These are phyloP conservation scores for Flaveria ramosissima DNA, from an alignment of 129 eudicot species.

Conservation along the genomic window DNA sequence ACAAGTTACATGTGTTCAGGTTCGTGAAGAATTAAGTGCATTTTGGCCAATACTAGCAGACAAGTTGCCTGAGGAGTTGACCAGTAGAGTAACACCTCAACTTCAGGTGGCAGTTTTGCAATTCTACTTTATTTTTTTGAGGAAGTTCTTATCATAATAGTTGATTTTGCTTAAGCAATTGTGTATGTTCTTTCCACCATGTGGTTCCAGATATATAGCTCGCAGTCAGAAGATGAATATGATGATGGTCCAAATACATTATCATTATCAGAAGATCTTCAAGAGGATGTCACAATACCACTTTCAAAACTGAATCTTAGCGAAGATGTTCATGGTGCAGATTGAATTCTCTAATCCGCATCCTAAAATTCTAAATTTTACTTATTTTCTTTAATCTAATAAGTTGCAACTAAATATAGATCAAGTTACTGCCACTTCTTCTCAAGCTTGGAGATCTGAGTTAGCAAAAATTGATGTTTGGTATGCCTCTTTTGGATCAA, in stretches of 20 bases:
- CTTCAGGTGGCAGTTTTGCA: constrained; percentile 45
- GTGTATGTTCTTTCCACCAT: not conserved
- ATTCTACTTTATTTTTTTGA: not conserved
- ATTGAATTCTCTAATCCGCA: not conserved
- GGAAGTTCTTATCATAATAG: not conserved
- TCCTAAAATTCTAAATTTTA: not conserved
- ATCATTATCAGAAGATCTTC: constrained; percentile 48
- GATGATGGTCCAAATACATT: constrained; percentile 37
- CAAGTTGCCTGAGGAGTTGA: constrained; percentile 59
- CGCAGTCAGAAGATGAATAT: constrained; percentile 68
- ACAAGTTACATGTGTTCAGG: constrained; percentile 41
- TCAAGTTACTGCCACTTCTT: constrained; percentile 29
- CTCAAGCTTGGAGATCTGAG: constrained; percentile 73
- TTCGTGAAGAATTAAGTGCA: constrained; percentile 63
- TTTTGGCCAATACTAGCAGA: constrained; percentile 75
- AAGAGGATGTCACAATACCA: constrained; percentile 59
- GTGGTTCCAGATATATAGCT: constrained; percentile 49
- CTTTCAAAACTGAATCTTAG: constrained; percentile 58
- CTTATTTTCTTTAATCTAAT: constrained; percentile 10
- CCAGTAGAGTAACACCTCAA: constrained; percentile 49
- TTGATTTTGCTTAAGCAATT: not conserved
- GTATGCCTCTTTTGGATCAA: constrained; percentile 98
- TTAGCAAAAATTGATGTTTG: constrained; percentile 70
- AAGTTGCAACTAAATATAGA: constrained; percentile 32
- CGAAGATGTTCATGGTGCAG: constrained; percentile 47